A percentile compares a stretch with the other conserved stretches of the same genome.
Conservation (phyloP, 2,329 filamentous ascomycete species). For the Aureobasidium subglaciale region DNA sequence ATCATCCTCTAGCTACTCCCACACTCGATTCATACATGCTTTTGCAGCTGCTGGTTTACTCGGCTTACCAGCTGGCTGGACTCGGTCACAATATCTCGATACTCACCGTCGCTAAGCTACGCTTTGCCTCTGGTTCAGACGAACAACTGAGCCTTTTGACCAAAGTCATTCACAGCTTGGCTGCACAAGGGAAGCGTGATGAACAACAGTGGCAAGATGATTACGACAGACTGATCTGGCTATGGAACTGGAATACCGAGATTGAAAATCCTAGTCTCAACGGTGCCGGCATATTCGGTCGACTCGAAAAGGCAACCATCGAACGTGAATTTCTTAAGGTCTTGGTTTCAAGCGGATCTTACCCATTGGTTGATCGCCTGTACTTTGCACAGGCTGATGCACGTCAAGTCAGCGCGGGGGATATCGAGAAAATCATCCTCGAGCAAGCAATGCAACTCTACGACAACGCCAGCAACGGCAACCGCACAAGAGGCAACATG, state of each 20-base stretch:
- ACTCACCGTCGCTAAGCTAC: constrained; percentile 48
- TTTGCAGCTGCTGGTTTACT: constrained; percentile 54
- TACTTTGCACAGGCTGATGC: constrained; percentile 49
- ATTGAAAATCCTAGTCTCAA: constrained; percentile 29
- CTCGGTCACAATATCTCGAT: constrained; percentile 37
- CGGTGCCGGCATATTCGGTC: constrained; percentile 48
- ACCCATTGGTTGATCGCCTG: constrained; percentile 27
- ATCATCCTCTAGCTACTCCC: constrained; percentile 61
- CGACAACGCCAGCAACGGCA: constrained; percentile 76
- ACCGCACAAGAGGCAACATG: constrained; percentile 66
- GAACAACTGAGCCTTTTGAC: constrained; percentile 57
- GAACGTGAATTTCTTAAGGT: constrained; percentile 66
- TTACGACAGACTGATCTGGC: constrained; percentile 62
- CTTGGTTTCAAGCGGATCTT: constrained; percentile 43
- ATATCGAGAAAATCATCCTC: constrained; percentile 55
- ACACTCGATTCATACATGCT: constrained; percentile 49
- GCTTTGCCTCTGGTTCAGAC: constrained; percentile 53
- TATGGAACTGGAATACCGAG: constrained; percentile 62
- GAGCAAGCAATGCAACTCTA: constrained; percentile 62
- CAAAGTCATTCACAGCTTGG: constrained; percentile 52
- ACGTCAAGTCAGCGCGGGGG: constrained; percentile 24
- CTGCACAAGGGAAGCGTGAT: constrained; percentile 46
- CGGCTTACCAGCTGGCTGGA: constrained; percentile 36
- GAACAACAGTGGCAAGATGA: constrained; percentile 57
- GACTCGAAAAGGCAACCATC: constrained; percentile 53